Evolutionary conservation across 352 stramenopile species (phyloP).

Genomic region (Phytophthora pseudosyringae): DNA sequence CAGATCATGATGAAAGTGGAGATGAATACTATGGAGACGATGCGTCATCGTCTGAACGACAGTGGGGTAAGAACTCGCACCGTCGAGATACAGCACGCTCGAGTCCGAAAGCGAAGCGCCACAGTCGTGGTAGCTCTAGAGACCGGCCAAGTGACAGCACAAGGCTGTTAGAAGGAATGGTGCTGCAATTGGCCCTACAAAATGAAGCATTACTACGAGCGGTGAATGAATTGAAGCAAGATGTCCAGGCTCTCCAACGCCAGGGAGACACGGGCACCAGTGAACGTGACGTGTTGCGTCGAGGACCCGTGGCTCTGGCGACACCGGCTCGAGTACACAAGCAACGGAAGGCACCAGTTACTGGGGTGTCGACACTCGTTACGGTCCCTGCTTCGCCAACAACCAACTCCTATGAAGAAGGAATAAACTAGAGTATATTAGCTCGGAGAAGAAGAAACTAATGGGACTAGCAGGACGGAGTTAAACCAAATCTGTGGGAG

Average conservation of each 20-base stretch:
- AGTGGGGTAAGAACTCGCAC: background rate
- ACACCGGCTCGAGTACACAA: conserved; percentile 8
- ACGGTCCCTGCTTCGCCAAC: conserved; percentile 11
- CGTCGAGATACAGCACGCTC: background rate
- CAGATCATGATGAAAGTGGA: conserved; percentile 15
- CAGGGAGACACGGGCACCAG: conserved; percentile 3
- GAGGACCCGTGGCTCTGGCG: background rate
- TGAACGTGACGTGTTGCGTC: conserved; percentile 17
- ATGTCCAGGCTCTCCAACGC: conserved; percentile 35
- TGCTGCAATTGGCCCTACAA: conserved; percentile 62
- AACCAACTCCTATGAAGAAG: conserved; percentile 16
- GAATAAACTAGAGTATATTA: conserved; percentile 23
- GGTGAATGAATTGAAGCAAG: conserved; percentile 48
- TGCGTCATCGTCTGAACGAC: background rate
- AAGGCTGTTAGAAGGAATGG: conserved; percentile 61
- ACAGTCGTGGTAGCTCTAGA: background rate
- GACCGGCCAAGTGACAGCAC: conserved; percentile 24
- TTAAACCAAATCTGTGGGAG: conserved; percentile 30
- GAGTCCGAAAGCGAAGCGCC: background rate
- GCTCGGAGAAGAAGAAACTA: conserved; percentile 18
- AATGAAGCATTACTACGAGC: conserved; percentile 59
- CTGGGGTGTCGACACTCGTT: conserved; percentile 2
- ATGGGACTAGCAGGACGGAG: conserved; percentile 1
- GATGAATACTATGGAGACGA: background rate
- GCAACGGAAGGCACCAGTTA: conserved; percentile 5